These are phyloP conservation scores for Apiotrichum gracile DNA, from an alignment of 1,284 basidiomycete genomes.

Conservation along the genomic window DNA sequence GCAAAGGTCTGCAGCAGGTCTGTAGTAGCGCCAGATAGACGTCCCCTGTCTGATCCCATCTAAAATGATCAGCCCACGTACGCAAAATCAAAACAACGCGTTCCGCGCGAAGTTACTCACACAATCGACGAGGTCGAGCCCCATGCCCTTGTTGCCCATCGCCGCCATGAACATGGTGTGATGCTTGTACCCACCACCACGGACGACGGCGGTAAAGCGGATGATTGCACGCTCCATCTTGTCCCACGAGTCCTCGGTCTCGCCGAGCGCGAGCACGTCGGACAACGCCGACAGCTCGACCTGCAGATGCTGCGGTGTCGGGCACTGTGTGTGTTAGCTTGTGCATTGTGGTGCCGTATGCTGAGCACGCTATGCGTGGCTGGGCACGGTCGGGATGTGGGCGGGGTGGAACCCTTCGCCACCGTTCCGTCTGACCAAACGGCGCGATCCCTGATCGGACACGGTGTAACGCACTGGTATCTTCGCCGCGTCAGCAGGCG, in stretches of 20 bases:
- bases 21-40: slow-evolving; percentile 49
- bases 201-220: slow-evolving; percentile 42
- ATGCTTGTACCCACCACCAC: slow-evolving; percentile 47
- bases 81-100: not conserved
- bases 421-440: too few relatives aligned
- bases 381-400: too few relatives aligned
- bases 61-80: slow-evolving; percentile 8
- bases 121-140: slow-evolving; percentile 41
- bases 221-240: slow-evolving; percentile 44
- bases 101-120: slow-evolving; percentile 33
- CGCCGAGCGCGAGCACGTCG: slow-evolving; percentile 36
- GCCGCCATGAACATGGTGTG: slow-evolving; percentile 36
- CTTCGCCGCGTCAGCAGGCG: too few relatives aligned
- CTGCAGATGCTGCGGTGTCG: slow-evolving; percentile 38
- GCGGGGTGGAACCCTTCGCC: too few relatives aligned
- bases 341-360: too few relatives aligned
- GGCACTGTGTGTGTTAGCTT: slow-evolving; percentile 28
- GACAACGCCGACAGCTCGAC: slow-evolving; percentile 39
- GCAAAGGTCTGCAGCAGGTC: slow-evolving; percentile 51
- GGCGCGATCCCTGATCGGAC: too few relatives aligned
- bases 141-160: slow-evolving; percentile 43
- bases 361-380: too few relatives aligned
- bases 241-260: slow-evolving; percentile 48
- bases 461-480: too few relatives aligned
- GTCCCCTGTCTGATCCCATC: slow-evolving; percentile 51